Conservation (phyloP, 306 rosid genomes). For the Cucurbita moschata region DNA sequence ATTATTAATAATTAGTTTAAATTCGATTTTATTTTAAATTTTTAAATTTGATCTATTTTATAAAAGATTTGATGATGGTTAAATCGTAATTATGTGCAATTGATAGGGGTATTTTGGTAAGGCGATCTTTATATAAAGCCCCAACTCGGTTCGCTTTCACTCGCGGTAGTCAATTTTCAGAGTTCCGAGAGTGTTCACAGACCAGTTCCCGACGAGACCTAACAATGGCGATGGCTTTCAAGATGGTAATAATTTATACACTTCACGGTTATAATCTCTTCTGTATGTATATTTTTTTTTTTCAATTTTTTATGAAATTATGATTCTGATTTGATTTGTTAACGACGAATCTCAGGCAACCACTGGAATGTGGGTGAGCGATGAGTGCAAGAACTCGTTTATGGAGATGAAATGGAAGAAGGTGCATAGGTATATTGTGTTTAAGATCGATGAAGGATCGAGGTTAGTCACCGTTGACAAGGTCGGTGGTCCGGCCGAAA, state of each 20-base stretch:
- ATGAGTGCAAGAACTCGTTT: constrained; percentile 93
- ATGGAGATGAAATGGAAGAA: constrained; percentile 99
- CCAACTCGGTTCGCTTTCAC: neutral
- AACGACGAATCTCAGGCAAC: constrained; percentile 47
- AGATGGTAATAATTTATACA: constrained; percentile 44
- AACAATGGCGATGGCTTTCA: constrained; percentile 99
- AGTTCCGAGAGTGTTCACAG: neutral
- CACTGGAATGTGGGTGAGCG: constrained; percentile 98
- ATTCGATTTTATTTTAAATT: too few relatives aligned
- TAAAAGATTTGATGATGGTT: too few relatives aligned
- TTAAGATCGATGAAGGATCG: constrained; percentile 87
- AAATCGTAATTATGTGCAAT: neutral
- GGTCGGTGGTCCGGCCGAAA: constrained; percentile 80
- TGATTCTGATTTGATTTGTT: neutral
- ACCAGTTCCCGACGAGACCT: neutral
- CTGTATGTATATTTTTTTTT: neutral
- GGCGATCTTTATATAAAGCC: neutral
- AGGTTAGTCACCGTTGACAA: constrained; percentile 81
- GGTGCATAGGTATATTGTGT: constrained; percentile 77
- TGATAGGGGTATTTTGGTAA: neutral
- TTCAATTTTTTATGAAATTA: too few relatives aligned
- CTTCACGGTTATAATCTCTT: neutral
- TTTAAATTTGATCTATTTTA: too few relatives aligned
- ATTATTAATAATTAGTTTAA: too few relatives aligned
- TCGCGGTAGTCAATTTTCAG: neutral